Base-by-base conservation (phyloP, 163 green algal genomes). In the Coccomyxa subellipsoidea region DNA sequence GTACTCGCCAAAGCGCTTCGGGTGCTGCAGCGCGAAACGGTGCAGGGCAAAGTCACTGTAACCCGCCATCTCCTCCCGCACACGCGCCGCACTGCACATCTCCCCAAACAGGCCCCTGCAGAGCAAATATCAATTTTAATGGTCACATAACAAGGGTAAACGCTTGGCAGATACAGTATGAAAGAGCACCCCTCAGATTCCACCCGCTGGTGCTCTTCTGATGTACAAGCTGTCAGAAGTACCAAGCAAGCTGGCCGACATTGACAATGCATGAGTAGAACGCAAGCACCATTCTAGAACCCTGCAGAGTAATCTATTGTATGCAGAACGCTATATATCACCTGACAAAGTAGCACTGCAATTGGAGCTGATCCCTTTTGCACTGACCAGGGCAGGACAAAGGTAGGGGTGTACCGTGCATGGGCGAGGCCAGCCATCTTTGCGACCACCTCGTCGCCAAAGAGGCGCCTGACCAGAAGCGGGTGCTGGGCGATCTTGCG, bases 401-500 rank as follows among this genome's bases (percentile, higher is more conserved):
- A 2, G 32, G 66, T 0, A 25, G 7, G n/a, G 53, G 1, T 66
- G 9, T 73, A 88, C 88, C 81, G 79, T 35, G 80, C 38, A 39
- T 91, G 76, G 15, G 89, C 85, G 39, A 88, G 59, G 5, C 78
- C 31, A 0, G 87, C 91, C 15, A 96, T 84, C 23, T 83, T 80
- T 35, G 83, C 36, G 71, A 97, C 81, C 71, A 89, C 71, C 27
- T 87, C 84, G 71, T 98, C 91, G 4, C 76, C 88, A 87, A 92
- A 98, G 23, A 87, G 78, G 54, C 85, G 82, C 35, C 96, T 91
- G 32, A 97, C 86, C 47, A 99, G 93, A 86, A 98, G 90, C 47
- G 95, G 96, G 89, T 99, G 94, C 89, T 97, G 94, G 59, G 95
- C 93, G 32, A 98, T 90, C 90, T 98, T 98, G 77, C 94, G 89